Percentiles rank a stretch among this genome's conserved stretches.
These are phyloP conservation scores for Spathaspora sp. DNA, from an alignment of 805 yeast species.

Conservation along the genomic window DNA sequence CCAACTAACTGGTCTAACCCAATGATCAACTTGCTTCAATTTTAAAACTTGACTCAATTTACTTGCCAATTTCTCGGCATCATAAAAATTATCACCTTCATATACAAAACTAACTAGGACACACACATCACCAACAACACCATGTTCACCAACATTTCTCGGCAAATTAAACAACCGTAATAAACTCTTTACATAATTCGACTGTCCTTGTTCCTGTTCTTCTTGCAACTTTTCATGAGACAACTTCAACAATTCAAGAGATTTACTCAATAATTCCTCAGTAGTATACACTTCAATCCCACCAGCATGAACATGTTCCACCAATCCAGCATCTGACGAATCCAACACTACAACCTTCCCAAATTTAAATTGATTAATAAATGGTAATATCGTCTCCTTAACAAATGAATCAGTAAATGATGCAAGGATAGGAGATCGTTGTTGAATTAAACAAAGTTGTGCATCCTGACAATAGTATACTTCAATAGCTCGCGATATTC, in stretches of 20 bases:
- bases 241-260: slow-evolving; percentile 26
- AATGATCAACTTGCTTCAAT: slow-evolving; percentile 13
- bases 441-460: slow-evolving; percentile 63
- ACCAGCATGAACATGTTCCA: slow-evolving; percentile 19
- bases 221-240: slow-evolving; percentile 6
- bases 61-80: slow-evolving; percentile 55
- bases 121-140: slow-evolving; percentile 1
- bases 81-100: slow-evolving; percentile 85
- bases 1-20: slow-evolving; percentile 77
- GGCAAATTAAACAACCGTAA: slow-evolving; percentile 3
- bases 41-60: slow-evolving; percentile 23
- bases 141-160: background rate
- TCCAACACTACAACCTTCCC: slow-evolving; percentile 54
- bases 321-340: slow-evolving; percentile 65
- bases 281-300: slow-evolving; percentile 22
- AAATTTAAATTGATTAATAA: slow-evolving; percentile 40
- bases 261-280: slow-evolving; percentile 28
- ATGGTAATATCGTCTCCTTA: slow-evolving; percentile 46
- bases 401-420: slow-evolving; percentile 52
- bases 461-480: slow-evolving; percentile 44
- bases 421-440: slow-evolving; percentile 81
- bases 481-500: slow-evolving; percentile 62
- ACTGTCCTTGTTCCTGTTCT: slow-evolving; percentile 2
- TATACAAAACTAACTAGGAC: slow-evolving; percentile 43
- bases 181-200: slow-evolving; percentile 10